Percentiles rank a stretch among this genome's conserved stretches.
Evolutionary conservation across 768 basidiomycete species (phyloP).

Genomic region (Russula compacta): DNA sequence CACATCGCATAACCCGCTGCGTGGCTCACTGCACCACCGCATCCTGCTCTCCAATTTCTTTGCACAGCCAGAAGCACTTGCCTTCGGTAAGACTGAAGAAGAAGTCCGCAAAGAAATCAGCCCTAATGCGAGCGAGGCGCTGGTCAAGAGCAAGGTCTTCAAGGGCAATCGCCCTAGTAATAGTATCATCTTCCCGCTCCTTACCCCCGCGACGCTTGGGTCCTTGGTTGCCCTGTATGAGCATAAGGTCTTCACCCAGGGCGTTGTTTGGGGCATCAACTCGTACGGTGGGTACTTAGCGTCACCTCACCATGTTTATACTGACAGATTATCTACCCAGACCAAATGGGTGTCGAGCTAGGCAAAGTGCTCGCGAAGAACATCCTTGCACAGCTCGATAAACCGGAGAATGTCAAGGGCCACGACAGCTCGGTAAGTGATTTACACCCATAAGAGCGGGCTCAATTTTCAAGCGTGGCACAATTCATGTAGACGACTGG

Average conservation of each 20-base stretch:
- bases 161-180: slow-evolving; percentile 97
- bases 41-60: slow-evolving; percentile 98
- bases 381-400: slow-evolving; percentile 82
- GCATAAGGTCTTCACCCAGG: slow-evolving; percentile 99
- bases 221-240: slow-evolving; percentile 86
- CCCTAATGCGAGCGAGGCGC: slow-evolving; percentile 62
- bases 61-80: slow-evolving; percentile 94
- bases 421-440: slow-evolving; percentile 74
- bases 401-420: slow-evolving; percentile 66
- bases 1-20: slow-evolving; percentile 83
- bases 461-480: neutral
- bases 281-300: slow-evolving; percentile 62
- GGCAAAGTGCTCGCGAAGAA: slow-evolving; percentile 97
- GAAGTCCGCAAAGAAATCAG: slow-evolving; percentile 65
- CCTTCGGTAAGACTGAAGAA: slow-evolving; percentile 94
- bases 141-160: slow-evolving; percentile 96
- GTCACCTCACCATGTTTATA: neutral
- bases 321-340: slow-evolving; percentile 30
- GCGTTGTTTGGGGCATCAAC: slow-evolving; percentile 97
- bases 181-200: slow-evolving; percentile 86
- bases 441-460: neutral
- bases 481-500: slow-evolving; percentile 66
- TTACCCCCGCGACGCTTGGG: slow-evolving; percentile 87
- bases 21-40: slow-evolving; percentile 83
- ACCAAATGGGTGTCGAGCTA: slow-evolving; percentile 99